Evolutionary conservation across 306 rosid species (phyloP).

Genomic region (Dalbergia cultrata): DNA sequence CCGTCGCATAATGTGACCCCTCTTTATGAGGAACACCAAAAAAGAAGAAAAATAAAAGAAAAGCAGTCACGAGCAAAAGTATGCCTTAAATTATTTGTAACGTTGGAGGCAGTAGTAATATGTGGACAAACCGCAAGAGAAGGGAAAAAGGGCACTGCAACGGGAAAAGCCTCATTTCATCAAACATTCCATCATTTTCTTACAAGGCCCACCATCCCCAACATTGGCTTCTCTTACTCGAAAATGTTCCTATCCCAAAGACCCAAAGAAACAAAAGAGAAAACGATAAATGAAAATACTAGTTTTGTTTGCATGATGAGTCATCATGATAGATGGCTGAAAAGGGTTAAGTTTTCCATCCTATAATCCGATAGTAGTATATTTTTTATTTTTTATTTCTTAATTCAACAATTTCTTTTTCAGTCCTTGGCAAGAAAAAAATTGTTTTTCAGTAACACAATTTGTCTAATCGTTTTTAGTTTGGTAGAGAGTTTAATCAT

Average conservation of each 20-base stretch:
- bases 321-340: not conserved
- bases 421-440: no score
- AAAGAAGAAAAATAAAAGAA: not conserved
- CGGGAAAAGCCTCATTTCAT: constrained; percentile 16
- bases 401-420: no score
- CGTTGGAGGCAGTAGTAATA: constrained; percentile 53
- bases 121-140: constrained; percentile 14
- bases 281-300: not conserved
- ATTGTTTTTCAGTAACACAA: no score
- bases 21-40: not conserved
- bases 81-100: constrained; percentile 47
- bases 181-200: constrained; percentile 47
- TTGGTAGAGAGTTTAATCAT: no score
- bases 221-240: not conserved
- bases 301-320: not conserved
- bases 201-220: constrained; percentile 31
- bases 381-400: no score
- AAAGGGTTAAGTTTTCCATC: not conserved
- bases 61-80: constrained; percentile 48
- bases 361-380: no score
- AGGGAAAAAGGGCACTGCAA: constrained; percentile 11
- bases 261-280: not conserved
- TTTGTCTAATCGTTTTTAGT: no score
- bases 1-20: constrained; percentile 54
- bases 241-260: constrained; percentile 24